Percentiles rank a stretch among this genome's conserved stretches.
Conservation (phyloP, 2,329 filamentous ascomycete genomes). For the Pseudocercospora macadamiae region DNA sequence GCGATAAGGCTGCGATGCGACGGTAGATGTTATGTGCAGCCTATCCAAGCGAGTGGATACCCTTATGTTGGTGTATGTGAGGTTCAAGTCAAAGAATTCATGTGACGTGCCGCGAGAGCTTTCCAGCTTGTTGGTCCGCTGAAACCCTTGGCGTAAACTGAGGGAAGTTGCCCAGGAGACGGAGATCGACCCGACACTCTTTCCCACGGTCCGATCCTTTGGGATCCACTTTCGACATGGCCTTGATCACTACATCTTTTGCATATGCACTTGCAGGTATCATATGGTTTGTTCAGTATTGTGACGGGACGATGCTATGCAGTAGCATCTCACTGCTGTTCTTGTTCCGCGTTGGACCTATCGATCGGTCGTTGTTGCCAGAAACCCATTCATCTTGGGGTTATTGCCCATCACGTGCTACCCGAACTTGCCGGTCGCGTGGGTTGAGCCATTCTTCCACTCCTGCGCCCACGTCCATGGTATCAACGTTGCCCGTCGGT, state of each 20-base stretch:
- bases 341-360: not conserved
- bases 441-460: not conserved
- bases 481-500: too few relatives aligned
- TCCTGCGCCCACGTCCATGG: not conserved
- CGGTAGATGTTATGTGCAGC: not conserved
- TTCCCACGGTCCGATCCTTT: not conserved
- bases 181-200: not conserved
- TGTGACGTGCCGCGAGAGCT: constrained; percentile 1
- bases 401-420: not conserved
- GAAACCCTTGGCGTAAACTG: constrained; percentile 1
- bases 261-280: not conserved
- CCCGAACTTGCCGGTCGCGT: not conserved
- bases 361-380: not conserved
- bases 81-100: not conserved
- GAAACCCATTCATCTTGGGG: not conserved
- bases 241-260: not conserved
- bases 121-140: not conserved
- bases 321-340: not conserved
- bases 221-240: not conserved
- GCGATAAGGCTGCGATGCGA: not conserved
- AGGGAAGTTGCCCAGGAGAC: not conserved
- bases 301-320: not conserved
- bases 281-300: not conserved
- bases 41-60: constrained; percentile 5
- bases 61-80: not conserved